Percentiles rank a stretch among this genome's conserved stretches.
Evolutionary conservation across 257 asterid species (phyloP).

Genomic region (Penstemon barbatus): DNA sequence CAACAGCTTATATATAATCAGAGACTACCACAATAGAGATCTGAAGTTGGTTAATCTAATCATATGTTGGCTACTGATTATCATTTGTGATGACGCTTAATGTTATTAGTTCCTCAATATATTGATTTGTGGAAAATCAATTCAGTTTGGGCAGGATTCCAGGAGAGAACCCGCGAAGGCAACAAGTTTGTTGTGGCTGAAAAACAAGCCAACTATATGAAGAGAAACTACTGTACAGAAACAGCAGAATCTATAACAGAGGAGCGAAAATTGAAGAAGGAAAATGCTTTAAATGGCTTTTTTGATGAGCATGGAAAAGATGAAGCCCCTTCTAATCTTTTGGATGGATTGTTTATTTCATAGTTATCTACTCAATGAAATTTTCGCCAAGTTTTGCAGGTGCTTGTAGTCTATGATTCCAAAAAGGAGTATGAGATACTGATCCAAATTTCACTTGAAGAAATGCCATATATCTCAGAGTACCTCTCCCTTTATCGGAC

Average conservation of each 20-base stretch:
- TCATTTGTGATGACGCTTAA: not conserved
- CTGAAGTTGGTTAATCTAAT: not conserved
- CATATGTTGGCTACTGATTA: not conserved
- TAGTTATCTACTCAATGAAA: constrained; percentile 22
- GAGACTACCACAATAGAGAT: not conserved
- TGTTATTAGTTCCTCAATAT: not conserved
- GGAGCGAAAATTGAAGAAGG: constrained; percentile 74
- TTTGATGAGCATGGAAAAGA: constrained; percentile 52
- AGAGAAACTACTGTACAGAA: constrained; percentile 57
- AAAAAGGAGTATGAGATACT: not conserved
- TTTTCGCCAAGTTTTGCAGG: not conserved
- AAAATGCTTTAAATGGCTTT: constrained; percentile 53
- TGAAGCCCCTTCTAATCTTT: constrained; percentile 63
- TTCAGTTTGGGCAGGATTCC: constrained; percentile 96
- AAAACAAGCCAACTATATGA: constrained; percentile 55
- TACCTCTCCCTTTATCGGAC: not conserved
- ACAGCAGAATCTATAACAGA: constrained; percentile 72
- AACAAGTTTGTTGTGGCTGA: constrained; percentile 86
- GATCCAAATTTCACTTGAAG: not conserved
- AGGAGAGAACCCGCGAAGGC: constrained; percentile 94
- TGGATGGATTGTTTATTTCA: constrained; percentile 67
- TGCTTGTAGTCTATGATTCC: not conserved
- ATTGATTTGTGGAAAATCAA: constrained; percentile 4
- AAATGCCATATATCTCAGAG: not conserved
- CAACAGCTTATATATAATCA: too few species aligned